Evolutionary conservation across 2,329 filamentous ascomycete genomes (phyloP), one percentile per base, ranked within the genome.

Genomic region (Sphaerostilbella broomeana): DNA sequence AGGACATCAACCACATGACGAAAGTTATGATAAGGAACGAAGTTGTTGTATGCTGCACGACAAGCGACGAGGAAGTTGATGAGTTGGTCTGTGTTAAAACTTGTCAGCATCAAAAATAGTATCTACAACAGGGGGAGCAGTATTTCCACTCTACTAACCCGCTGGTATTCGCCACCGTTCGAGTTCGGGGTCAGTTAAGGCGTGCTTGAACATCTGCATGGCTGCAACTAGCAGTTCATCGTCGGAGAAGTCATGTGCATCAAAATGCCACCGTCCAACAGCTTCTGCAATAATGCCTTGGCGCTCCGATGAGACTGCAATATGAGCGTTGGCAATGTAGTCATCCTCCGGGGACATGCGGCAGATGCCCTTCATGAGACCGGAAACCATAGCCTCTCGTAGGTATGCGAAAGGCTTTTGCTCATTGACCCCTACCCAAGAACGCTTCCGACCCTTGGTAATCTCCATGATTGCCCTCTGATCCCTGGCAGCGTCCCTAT

Each of bases 21-120:
- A 60, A 97, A 98, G 63, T 98, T 98, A 69, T 98, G 92, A 57
- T 97, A 98, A 16, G 90, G 85, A 24, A 95, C 88, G 60, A 95
- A 95, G 43, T 79, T 84, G 61, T 97, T 97, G 67, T 98, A 98
- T n/a, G 92, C 86, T 33, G 84, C 81, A 46, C 90, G 83, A 55
- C 88, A 92, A 38, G 89, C 88, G 47, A 94, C 75, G 45, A 97
- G 70, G 56, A 95, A 97, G 38, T 78, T 81, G 48, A 84, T 83
- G 19, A 98, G 70, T 59, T 94, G 82, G 51, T 85, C 87, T 86
- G 54, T 29, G 48, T 38, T 44, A 47, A 5, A 45, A 36, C 22
- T 43, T 53, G 62, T 74, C 58, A 75, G 68, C 52, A 59, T 48
- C 41, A 39, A 40, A 15, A n/a, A 28, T 5, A 28, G 15, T n/a